Conservation (phyloP, 2,329 filamentous ascomycete genomes). For the Talaromyces sp. region DNA sequence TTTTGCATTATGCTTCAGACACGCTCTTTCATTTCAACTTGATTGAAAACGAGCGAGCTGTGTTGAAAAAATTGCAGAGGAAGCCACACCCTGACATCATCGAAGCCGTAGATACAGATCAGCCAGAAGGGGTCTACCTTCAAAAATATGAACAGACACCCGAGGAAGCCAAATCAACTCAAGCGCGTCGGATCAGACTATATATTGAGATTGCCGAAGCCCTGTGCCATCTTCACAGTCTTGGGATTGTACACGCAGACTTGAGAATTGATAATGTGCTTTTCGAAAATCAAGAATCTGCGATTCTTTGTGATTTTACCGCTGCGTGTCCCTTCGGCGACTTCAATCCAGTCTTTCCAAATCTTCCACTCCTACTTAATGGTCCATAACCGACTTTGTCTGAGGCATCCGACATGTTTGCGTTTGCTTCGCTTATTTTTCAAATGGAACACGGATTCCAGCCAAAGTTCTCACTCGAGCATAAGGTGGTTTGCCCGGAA, state of each 20-base stretch:
- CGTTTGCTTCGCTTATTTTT: conserved; percentile 26
- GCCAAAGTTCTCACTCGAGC: conserved; percentile 20
- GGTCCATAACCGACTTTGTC: conserved; percentile 23
- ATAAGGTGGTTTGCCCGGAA: conserved; percentile 14
- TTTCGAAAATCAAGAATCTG: conserved; percentile 16
- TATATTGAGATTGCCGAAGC: conserved; percentile 28
- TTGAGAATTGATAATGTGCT: conserved; percentile 28
- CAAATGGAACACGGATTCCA: conserved; percentile 19
- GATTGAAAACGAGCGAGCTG: conserved; percentile 22
- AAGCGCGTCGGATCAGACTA: conserved; percentile 16
- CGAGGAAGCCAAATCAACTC: conserved; percentile 7
- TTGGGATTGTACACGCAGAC: conserved; percentile 27
- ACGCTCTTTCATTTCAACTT: conserved; percentile 24
- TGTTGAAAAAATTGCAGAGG: conserved; percentile 18
- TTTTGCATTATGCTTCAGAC: conserved; percentile 25
- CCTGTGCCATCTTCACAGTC: conserved; percentile 25
- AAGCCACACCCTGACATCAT: conserved; percentile 26
- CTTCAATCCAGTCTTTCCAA: conserved; percentile 18
- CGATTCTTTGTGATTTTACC: conserved; percentile 29
- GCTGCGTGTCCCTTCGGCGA: conserved; percentile 23
- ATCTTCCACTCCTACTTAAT: conserved; percentile 26
- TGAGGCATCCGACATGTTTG: conserved; percentile 27
- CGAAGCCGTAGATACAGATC: conserved; percentile 25
- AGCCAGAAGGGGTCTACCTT: conserved; percentile 29
- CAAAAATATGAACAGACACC: conserved; percentile 23